Evolutionary conservation across 208 protist genomes (phyloP).

Genomic region (Crithidia expoeki): DNA sequence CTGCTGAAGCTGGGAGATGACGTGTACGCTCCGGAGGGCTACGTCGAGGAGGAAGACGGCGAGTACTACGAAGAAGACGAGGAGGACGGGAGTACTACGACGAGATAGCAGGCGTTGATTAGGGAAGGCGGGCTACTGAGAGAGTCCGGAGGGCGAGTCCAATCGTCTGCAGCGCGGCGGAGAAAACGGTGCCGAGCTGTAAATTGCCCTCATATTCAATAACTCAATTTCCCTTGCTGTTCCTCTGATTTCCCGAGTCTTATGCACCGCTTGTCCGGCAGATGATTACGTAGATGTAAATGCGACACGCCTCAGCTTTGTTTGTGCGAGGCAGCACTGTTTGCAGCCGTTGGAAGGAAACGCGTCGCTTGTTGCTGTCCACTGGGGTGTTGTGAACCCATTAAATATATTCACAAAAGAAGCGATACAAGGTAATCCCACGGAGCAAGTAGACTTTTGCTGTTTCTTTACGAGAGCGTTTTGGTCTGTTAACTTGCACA

Average conservation of each 20-base stretch:
- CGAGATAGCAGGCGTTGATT: conserved; percentile 12
- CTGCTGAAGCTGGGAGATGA: conserved; percentile 44
- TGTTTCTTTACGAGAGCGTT: not conserved
- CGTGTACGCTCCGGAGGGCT: conserved; percentile 37
- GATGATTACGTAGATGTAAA: too few species aligned
- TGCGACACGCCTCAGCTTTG: too few species aligned
- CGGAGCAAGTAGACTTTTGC: too few species aligned
- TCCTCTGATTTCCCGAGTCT: not conserved
- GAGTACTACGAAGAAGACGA: conserved; percentile 17
- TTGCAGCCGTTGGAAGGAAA: too few species aligned
- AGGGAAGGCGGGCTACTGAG: conserved; percentile 4
- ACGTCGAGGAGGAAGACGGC: conserved; percentile 21
- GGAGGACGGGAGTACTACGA: conserved; percentile 8
- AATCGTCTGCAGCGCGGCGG: not conserved
- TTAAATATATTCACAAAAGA: too few species aligned
- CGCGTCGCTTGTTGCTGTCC: too few species aligned
- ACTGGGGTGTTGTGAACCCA: too few species aligned
- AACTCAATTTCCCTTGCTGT: not conserved
- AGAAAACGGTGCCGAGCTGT: not conserved
- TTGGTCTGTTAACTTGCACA: too few species aligned
- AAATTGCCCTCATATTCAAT: too few species aligned
- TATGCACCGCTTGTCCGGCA: too few species aligned
- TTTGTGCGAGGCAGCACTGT: too few species aligned
- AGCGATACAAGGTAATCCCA: too few species aligned
- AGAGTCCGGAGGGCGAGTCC: conserved; percentile 14